phyloP scores from a whole-genome alignment of 148 eudicot species.

The Silene conica region DNA sequence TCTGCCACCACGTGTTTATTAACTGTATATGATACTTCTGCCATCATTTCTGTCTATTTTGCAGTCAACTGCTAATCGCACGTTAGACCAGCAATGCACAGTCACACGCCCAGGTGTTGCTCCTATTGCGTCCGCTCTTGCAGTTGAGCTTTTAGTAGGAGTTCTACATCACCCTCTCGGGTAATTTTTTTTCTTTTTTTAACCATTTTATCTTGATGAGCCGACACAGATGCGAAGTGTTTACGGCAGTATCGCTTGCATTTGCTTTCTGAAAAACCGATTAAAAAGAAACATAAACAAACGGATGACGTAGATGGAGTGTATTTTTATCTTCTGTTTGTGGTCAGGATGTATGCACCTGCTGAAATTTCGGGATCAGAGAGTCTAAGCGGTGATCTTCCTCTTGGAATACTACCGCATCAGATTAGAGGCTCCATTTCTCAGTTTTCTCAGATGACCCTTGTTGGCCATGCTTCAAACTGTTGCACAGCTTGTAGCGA shows the following conservation, averaged over 20 bases:
- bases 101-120: slow-evolving; percentile 99
- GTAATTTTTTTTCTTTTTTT: slow-evolving; percentile 28
- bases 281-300: background rate
- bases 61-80: slow-evolving; percentile 91
- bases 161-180: slow-evolving; percentile 83
- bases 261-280: background rate
- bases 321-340: background rate
- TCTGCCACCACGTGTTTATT: background rate
- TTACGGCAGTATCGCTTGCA: background rate
- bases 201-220: too few species aligned
- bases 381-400: slow-evolving; percentile 47
- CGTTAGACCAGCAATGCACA: slow-evolving; percentile 96
- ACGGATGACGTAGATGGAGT: too few species aligned
- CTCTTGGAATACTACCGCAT: slow-evolving; percentile 91
- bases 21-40: background rate
- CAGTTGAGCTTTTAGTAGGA: slow-evolving; percentile 90
- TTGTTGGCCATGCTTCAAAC: slow-evolving; percentile 79
- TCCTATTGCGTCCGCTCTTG: slow-evolving; percentile 94
- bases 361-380: slow-evolving; percentile 68
- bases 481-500: slow-evolving; percentile 88
- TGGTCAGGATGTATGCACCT: slow-evolving; percentile 65
- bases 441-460: slow-evolving; percentile 91
- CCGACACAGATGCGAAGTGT: background rate
- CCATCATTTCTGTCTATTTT: slow-evolving; percentile 14
- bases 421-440: slow-evolving; percentile 89